phyloP scores from a whole-genome alignment of 148 eudicot species.

The Tetragonia tetragonoides region DNA sequence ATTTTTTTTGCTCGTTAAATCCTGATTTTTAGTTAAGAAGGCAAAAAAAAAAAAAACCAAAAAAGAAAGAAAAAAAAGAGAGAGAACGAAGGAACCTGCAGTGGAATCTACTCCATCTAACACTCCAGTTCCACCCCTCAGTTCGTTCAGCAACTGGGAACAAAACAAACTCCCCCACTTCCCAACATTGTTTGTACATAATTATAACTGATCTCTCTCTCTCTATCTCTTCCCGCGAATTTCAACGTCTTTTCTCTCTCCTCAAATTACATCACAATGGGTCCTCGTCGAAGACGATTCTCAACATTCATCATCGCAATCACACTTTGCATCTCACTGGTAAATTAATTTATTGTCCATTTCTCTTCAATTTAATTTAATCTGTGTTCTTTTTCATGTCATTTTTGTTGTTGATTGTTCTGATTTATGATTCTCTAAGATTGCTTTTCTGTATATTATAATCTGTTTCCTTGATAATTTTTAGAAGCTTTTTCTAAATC shows the following conservation, averaged over 20 bases:
- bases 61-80: neutral
- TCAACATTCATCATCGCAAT: conserved; percentile 13
- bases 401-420: neutral
- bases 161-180: no score
- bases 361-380: neutral
- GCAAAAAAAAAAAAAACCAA: neutral
- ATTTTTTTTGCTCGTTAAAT: no score
- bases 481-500: neutral
- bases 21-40: neutral
- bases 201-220: neutral
- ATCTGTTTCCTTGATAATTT: neutral
- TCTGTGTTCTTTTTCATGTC: no score
- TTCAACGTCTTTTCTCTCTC: neutral
- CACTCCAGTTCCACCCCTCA: no score
- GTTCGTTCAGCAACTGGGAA: no score
- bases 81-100: no score
- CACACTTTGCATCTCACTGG: conserved; percentile 20
- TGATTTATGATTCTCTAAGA: neutral
- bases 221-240: conserved; percentile 3
- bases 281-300: conserved; percentile 21
- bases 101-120: no score
- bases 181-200: no score
- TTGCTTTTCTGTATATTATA: neutral
- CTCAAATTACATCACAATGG: conserved; percentile 9
- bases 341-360: neutral